Percentiles rank a stretch among this genome's conserved stretches.
Evolutionary conservation across 1,284 basidiomycete species (phyloP).

Genomic region (Cerrena zonata): DNA sequence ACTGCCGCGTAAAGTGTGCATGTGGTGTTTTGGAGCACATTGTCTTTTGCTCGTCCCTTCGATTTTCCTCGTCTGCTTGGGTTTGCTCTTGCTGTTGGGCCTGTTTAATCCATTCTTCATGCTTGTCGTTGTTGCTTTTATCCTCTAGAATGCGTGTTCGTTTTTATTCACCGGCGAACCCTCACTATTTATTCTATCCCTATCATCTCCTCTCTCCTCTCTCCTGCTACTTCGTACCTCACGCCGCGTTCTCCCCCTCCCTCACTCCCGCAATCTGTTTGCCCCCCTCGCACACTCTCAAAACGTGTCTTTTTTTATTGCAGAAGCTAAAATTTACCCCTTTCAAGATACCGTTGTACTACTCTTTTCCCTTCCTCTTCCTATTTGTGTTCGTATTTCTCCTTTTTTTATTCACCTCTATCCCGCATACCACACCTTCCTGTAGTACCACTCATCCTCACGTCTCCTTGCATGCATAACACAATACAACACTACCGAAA

Average conservation of each 20-base stretch:
- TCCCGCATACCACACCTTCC: not conserved
- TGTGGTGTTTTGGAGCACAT: no score
- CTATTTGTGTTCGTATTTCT: no score
- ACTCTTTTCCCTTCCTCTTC: not conserved
- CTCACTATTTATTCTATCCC: not conserved
- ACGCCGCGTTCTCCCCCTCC: not conserved
- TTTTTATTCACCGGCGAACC: not conserved
- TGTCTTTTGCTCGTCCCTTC: no score
- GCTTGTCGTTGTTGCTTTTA: not conserved
- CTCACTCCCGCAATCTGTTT: no score
- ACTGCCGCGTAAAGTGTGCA: constrained; percentile 8
- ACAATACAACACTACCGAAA: not conserved
- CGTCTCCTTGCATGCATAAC: not conserved
- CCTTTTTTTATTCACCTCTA: not conserved
- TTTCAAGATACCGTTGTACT: not conserved
- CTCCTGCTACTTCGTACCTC: not conserved
- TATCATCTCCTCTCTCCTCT: not conserved
- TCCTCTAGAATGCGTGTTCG: not conserved
- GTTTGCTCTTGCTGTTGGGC: no score
- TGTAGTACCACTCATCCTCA: not conserved
- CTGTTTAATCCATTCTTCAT: no score
- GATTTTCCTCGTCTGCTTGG: no score
- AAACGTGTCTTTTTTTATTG: not conserved
- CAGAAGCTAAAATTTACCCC: not conserved
- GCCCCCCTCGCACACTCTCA: not conserved